Conservation (phyloP, 331 rosid genomes). For the Quercus tomentella region DNA sequence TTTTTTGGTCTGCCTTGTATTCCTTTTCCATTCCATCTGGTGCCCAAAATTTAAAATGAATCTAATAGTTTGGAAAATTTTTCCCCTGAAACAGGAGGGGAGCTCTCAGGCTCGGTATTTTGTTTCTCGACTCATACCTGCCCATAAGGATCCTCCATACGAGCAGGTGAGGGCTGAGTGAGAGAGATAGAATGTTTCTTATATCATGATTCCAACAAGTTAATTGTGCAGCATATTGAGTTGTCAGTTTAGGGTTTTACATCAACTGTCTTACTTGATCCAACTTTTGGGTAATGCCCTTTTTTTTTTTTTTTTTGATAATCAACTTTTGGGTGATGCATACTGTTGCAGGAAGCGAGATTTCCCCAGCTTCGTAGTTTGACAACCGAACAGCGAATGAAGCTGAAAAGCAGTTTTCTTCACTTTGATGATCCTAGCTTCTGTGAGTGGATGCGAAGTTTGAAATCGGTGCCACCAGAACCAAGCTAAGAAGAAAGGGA, state of each 20-base stretch:
- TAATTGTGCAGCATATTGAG: background rate
- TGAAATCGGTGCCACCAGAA: slow-evolving; percentile 89
- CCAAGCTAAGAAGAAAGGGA: slow-evolving; percentile 47
- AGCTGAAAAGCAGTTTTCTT: slow-evolving; percentile 86
- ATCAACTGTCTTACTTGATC: background rate
- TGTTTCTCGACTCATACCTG: slow-evolving; percentile 90
- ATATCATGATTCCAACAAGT: background rate
- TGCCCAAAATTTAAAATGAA: slow-evolving; percentile 16
- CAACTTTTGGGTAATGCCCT: background rate
- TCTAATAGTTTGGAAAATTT: slow-evolving; percentile 1
- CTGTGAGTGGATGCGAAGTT: slow-evolving; percentile 89
- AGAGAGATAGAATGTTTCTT: background rate
- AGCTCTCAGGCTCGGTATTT: slow-evolving; percentile 97
- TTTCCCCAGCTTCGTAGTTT: slow-evolving; percentile 77
- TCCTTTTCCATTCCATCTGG: background rate
- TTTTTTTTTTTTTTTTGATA: no score
- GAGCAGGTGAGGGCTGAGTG: slow-evolving; percentile 66
- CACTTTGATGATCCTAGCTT: slow-evolving; percentile 94
- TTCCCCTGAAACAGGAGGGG: slow-evolving; percentile 71
- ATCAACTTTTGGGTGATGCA: background rate
- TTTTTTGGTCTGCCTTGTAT: background rate
- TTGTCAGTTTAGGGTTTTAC: background rate
- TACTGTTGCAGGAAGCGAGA: slow-evolving; percentile 77
- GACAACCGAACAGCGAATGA: slow-evolving; percentile 74
- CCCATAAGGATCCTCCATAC: slow-evolving; percentile 98